A percentile compares a stretch with the other conserved stretches of the same genome.
phyloP scores from a whole-genome alignment of 345 rosid genomes.

The Rhodamnia argentea region DNA sequence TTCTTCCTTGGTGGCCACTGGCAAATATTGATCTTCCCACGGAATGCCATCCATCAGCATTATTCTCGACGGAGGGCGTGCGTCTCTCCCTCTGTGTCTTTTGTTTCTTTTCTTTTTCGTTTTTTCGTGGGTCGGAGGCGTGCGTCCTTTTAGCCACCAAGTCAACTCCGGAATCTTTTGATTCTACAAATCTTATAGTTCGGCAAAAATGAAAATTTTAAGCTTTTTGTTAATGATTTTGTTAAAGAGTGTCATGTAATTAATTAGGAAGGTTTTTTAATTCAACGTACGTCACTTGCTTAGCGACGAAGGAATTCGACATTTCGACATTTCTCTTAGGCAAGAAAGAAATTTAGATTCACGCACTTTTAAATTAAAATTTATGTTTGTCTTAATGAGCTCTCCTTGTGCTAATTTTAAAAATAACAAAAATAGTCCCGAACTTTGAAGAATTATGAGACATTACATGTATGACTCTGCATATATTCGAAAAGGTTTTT shows the following conservation, averaged over 20 bases:
- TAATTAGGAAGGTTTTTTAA: neutral
- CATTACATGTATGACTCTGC: neutral
- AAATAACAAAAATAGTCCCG: neutral
- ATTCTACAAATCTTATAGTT: neutral
- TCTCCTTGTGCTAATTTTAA: rapidly evolving
- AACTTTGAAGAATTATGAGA: neutral
- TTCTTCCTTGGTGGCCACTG: neutral
- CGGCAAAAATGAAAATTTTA: neutral
- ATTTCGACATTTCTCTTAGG: neutral
- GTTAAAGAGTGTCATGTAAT: neutral
- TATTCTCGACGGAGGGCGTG: neutral
- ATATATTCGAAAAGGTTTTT: neutral
- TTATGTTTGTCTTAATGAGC: neutral
- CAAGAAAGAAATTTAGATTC: neutral
- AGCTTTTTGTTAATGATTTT: neutral
- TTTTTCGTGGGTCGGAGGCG: too few species aligned
- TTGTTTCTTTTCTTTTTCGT: too few species aligned
- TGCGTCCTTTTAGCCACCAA: too few species aligned
- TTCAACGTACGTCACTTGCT: neutral
- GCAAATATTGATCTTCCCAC: neutral
- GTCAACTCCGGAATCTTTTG: neutral
- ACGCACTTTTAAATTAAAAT: rapidly evolving
- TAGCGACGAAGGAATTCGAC: neutral
- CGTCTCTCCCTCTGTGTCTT: too few species aligned
- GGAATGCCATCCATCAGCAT: neutral